These are phyloP conservation scores for Collybiopsis confluens DNA, from an alignment of 768 basidiomycete genomes.

Conservation along the genomic window DNA sequence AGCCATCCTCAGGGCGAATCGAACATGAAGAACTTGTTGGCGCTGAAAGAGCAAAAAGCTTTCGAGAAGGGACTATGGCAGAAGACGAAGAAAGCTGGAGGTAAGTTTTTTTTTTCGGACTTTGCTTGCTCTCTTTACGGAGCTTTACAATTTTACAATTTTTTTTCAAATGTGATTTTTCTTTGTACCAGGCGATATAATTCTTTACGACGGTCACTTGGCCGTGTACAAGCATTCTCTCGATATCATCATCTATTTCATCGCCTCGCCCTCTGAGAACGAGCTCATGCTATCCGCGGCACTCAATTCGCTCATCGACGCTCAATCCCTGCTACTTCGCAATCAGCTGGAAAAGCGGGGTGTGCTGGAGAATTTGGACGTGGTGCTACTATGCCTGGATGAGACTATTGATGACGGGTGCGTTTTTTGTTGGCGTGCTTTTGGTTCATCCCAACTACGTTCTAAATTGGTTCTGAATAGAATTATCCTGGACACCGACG, in stretches of 20 bases:
- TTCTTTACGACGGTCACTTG: conserved; percentile 85
- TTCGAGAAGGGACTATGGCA: conserved; percentile 96
- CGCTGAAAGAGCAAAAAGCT: conserved; percentile 87
- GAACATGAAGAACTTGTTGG: conserved; percentile 47
- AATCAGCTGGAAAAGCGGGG: conserved; percentile 94
- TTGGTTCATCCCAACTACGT: neutral
- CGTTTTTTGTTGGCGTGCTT: conserved; percentile 22
- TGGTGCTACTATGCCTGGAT: conserved; percentile 89
- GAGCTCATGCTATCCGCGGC: conserved; percentile 93
- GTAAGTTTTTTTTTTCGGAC: conserved; percentile 39
- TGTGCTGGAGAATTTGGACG: conserved; percentile 89
- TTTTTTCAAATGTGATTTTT: too few relatives aligned
- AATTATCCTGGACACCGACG: conserved; percentile 95
- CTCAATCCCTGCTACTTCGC: conserved; percentile 77
- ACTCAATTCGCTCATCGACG: conserved; percentile 81
- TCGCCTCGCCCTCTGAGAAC: conserved; percentile 85
- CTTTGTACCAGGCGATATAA: conserved; percentile 98
- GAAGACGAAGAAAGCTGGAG: conserved; percentile 92
- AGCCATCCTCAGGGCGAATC: conserved; percentile 54
- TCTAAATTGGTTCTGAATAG: conserved; percentile 41
- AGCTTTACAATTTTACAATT: too few relatives aligned
- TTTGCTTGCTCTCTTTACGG: too few relatives aligned
- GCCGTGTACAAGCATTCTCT: conserved; percentile 92
- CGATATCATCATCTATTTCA: conserved; percentile 92
- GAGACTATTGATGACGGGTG: conserved; percentile 99